These are phyloP conservation scores for Stephania cephalantha DNA, from an alignment of 164 flowering plant species.

Conservation along the genomic window DNA sequence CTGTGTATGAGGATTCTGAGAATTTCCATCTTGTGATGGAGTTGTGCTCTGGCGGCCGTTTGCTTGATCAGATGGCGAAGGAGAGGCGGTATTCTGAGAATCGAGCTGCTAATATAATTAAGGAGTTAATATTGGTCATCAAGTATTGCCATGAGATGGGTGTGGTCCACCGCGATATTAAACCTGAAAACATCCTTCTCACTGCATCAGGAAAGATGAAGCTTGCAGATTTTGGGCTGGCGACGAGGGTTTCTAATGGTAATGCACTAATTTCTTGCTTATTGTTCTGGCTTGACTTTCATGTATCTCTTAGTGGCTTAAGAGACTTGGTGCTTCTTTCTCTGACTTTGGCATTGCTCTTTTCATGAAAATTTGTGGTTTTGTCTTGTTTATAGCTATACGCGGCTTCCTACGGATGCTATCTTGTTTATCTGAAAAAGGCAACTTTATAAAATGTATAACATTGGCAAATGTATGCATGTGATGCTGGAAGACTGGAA, in stretches of 20 bases:
- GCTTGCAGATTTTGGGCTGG: conserved; percentile 95
- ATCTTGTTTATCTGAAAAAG: no score
- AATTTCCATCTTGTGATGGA: conserved; percentile 94
- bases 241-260: conserved; percentile 81
- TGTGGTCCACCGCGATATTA: conserved; percentile 89
- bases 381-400: no score
- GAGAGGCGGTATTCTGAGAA: conserved; percentile 63
- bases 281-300: no score
- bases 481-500: no score
- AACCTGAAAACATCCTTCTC: conserved; percentile 92
- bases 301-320: no score
- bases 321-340: no score
- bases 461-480: no score
- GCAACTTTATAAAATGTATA: no score
- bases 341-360: no score
- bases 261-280: conserved; percentile 7
- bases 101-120: conserved; percentile 58
- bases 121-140: conserved; percentile 66
- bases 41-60: conserved; percentile 78
- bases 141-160: conserved; percentile 99
- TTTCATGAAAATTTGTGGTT: no score
- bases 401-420: no score
- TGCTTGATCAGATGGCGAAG: conserved; percentile 70
- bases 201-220: conserved; percentile 71
- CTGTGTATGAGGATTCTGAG: conserved; percentile 76